These are phyloP conservation scores for Setaria italica DNA, from an alignment of 202 grass and related monocot species.

Conservation along the genomic window DNA sequence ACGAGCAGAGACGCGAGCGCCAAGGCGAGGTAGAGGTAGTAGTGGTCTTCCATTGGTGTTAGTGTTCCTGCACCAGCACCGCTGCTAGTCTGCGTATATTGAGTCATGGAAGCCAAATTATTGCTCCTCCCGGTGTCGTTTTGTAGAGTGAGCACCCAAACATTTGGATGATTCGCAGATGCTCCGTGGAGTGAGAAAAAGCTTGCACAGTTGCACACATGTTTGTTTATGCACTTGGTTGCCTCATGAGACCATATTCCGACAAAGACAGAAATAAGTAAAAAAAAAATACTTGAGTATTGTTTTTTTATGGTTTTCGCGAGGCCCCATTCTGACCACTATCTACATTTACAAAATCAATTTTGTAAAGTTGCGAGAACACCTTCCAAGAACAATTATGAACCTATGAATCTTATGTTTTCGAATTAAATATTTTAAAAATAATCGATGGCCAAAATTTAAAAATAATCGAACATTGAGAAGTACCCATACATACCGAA, in stretches of 20 bases:
- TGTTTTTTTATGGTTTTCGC: neutral
- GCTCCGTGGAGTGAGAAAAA: neutral
- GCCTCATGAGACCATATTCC: neutral
- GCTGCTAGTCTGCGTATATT: too few relatives aligned
- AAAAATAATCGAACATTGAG: too few relatives aligned
- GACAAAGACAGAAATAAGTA: neutral
- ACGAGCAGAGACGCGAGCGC: slow-evolving; percentile 40
- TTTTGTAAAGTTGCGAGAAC: neutral
- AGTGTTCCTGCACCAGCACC: neutral
- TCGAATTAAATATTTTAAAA: neutral
- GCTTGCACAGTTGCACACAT: neutral
- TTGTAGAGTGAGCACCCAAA: neutral
- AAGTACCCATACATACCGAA: too few relatives aligned
- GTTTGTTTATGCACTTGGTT: neutral
- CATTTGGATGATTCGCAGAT: neutral
- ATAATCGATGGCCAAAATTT: neutral
- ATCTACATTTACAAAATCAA: neutral
- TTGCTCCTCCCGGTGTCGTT: neutral
- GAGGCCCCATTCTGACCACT: neutral
- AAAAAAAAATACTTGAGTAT: neutral
- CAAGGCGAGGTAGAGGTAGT: slow-evolving; percentile 32
- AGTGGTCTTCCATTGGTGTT: slow-evolving; percentile 33
- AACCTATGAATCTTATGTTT: neutral
- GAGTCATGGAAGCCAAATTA: neutral
- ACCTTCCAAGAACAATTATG: neutral